phyloP scores from a whole-genome alignment of 805 yeast genomes.

The Metschnikowia hibisci region DNA sequence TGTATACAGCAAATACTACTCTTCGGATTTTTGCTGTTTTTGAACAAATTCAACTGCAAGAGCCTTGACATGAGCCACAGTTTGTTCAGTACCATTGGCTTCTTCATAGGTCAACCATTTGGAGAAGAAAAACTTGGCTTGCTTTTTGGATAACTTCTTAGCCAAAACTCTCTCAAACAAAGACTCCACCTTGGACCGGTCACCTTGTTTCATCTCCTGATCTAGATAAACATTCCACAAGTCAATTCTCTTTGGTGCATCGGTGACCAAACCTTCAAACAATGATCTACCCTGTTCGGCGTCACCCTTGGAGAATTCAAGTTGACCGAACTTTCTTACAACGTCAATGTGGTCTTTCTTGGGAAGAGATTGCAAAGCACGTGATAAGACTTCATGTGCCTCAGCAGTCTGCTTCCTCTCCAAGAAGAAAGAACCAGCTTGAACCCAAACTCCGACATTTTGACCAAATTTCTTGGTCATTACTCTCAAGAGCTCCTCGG shows the following conservation, averaged over 20 bases:
- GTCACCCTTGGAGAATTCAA: constrained; percentile 85
- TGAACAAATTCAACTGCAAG: constrained; percentile 79
- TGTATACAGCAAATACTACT: constrained; percentile 1
- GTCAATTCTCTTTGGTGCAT: constrained; percentile 88
- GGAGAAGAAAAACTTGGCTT: constrained; percentile 90
- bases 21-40: constrained; percentile 17
- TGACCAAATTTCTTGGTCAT: constrained; percentile 78
- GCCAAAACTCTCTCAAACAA: constrained; percentile 76
- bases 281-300: constrained; percentile 92
- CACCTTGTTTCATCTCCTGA: constrained; percentile 71
- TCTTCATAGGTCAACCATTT: constrained; percentile 88
- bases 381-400: constrained; percentile 71
- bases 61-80: constrained; percentile 81
- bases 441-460: constrained; percentile 70
- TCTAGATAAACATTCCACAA: constrained; percentile 94
- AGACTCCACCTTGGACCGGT: constrained; percentile 64
- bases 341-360: constrained; percentile 73
- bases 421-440: constrained; percentile 72
- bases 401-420: constrained; percentile 53
- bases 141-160: constrained; percentile 72
- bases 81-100: constrained; percentile 59
- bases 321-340: constrained; percentile 82
- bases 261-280: constrained; percentile 86
- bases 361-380: constrained; percentile 67
- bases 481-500: constrained; percentile 60